phyloP scores from a whole-genome alignment of 1,139 yeast genomes.

The Candida sp. region DNA sequence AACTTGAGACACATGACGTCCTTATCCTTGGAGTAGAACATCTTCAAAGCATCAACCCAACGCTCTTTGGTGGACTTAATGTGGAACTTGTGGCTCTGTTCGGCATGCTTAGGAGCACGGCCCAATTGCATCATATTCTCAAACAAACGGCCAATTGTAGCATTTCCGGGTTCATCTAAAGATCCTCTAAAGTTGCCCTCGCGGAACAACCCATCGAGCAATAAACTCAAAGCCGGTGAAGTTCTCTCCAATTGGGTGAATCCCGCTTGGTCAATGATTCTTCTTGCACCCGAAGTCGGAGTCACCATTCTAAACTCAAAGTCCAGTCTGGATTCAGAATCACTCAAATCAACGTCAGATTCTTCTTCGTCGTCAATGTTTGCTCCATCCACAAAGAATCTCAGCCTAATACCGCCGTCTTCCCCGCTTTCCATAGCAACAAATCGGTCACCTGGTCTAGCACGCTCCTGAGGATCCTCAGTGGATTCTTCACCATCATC shows the following conservation, averaged over 20 bases:
- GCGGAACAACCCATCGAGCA: conserved; percentile 19
- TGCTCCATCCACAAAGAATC: conserved; percentile 4
- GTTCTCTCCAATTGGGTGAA: conserved; percentile 15
- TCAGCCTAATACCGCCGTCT: conserved; percentile 11
- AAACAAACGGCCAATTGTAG: conserved; percentile 29
- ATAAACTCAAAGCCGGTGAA: conserved; percentile 17
- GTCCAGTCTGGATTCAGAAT: conserved; percentile 25
- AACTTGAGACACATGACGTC: conserved; percentile 46
- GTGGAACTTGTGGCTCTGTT: conserved; percentile 26
- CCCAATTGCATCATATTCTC: conserved; percentile 28
- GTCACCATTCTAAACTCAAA: conserved; percentile 20
- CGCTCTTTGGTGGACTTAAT: conserved; percentile 68
- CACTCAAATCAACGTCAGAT: conserved; percentile 22
- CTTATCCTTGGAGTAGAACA: conserved; percentile 49
- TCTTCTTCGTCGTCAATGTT: conserved; percentile 19
- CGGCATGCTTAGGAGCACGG: conserved; percentile 12
- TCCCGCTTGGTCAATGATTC: conserved; percentile 15
- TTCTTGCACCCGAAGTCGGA: conserved; percentile 10
- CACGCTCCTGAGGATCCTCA: conserved; percentile 16
- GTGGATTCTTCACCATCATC: conserved; percentile 26
- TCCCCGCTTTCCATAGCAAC: conserved; percentile 6
- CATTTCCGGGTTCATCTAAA: conserved; percentile 17
- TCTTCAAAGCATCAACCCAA: conserved; percentile 65
- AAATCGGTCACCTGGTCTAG: conserved; percentile 6
- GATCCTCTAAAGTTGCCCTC: conserved; percentile 19